Evolutionary conservation across 2,329 filamentous ascomycete genomes (phyloP).

Genomic region (Penicillium sclerotiorum): DNA sequence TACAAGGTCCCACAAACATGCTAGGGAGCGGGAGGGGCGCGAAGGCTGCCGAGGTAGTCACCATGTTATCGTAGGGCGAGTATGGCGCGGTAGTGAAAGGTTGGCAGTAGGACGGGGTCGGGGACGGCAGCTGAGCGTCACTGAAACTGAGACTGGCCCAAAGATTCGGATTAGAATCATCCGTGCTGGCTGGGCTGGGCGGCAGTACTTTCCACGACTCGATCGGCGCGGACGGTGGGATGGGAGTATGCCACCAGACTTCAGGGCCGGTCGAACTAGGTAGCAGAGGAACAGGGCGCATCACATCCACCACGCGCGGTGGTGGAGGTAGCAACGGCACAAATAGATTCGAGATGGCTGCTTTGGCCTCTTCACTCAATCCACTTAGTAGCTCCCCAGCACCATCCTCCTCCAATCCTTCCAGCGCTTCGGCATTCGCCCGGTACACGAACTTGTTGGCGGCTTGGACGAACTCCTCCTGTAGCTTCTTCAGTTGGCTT

Average conservation of each 20-base stretch:
- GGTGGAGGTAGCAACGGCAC: constrained; percentile 82
- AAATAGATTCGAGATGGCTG: constrained; percentile 79
- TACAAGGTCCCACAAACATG: constrained; percentile 74
- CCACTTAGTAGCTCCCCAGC: constrained; percentile 90
- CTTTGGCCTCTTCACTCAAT: constrained; percentile 92
- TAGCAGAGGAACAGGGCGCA: constrained; percentile 81
- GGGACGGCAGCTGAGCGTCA: constrained; percentile 74
- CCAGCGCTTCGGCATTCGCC: constrained; percentile 82
- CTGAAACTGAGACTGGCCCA: constrained; percentile 79
- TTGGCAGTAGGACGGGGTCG: constrained; percentile 77
- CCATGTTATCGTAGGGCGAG: constrained; percentile 74
- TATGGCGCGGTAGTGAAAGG: constrained; percentile 72
- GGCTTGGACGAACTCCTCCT: constrained; percentile 94
- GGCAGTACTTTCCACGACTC: constrained; percentile 90
- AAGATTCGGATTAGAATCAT: constrained; percentile 70
- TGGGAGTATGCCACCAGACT: constrained; percentile 78
- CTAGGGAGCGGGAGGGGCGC: constrained; percentile 80
- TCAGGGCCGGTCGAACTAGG: constrained; percentile 76
- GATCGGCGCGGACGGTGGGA: constrained; percentile 69
- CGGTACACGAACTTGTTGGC: constrained; percentile 97
- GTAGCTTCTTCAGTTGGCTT: constrained; percentile 91
- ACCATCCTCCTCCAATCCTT: constrained; percentile 95
- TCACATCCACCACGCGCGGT: constrained; percentile 84
- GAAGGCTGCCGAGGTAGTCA: constrained; percentile 72
- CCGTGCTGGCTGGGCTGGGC: constrained; percentile 79